Conservation (phyloP, 2,329 filamentous ascomycete genomes). For the Trichoderma hamatum region DNA sequence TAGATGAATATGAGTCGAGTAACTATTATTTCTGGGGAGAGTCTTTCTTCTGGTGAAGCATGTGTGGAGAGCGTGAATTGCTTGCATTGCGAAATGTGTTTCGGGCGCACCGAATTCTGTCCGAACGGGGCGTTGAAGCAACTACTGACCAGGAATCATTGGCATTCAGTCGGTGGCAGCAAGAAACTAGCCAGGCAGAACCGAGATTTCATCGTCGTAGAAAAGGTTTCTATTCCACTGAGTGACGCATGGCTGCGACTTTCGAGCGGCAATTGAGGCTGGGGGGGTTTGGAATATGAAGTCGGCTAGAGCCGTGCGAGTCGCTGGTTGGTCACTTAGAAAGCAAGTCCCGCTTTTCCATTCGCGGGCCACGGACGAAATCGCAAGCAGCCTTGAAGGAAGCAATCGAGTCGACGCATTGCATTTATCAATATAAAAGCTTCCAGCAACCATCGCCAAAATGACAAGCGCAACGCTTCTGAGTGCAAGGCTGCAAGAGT, state of each 20-base stretch:
- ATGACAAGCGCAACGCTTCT: background rate
- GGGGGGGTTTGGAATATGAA: background rate
- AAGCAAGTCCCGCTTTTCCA: slow-evolving; percentile 36
- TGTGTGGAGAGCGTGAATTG: background rate
- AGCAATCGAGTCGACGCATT: no score
- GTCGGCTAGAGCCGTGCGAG: background rate
- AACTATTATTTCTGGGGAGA: background rate
- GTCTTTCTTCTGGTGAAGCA: background rate
- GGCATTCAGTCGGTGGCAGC: background rate
- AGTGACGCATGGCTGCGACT: background rate
- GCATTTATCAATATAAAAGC: no score
- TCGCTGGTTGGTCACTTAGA: slow-evolving; percentile 38
- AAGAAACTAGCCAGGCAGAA: background rate
- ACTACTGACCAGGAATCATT: background rate
- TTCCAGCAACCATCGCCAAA: background rate
- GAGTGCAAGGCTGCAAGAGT: background rate
- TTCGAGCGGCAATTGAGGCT: no score
- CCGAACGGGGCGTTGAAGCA: background rate
- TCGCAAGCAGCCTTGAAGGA: no score
- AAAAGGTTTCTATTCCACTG: no score
- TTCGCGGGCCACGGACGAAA: background rate
- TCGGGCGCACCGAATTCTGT: background rate
- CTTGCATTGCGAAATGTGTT: no score
- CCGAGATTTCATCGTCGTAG: background rate
- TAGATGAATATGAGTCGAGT: background rate